Conservation (phyloP, 805 yeast genomes). For the Komagataella phaffii region DNA sequence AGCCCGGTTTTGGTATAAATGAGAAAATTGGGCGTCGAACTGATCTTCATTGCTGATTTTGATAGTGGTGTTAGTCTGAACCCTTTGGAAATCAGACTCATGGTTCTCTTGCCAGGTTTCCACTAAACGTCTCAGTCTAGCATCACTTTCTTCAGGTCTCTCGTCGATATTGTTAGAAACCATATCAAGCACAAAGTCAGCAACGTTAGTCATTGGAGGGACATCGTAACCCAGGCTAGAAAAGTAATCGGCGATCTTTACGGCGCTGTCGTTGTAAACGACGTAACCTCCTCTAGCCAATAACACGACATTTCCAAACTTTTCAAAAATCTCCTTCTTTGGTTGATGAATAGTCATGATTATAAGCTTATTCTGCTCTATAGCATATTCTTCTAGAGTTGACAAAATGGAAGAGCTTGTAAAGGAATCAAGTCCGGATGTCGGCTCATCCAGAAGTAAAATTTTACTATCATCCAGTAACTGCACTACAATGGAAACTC, state of each 20-base stretch:
- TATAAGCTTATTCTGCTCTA: slow-evolving; percentile 38
- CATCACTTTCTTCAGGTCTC: slow-evolving; percentile 9
- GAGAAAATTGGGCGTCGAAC: slow-evolving; percentile 8
- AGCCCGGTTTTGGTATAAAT: slow-evolving; percentile 5
- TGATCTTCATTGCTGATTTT: neutral
- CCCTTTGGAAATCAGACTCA: slow-evolving; percentile 15
- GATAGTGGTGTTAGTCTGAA: neutral
- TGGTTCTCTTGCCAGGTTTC: slow-evolving; percentile 18
- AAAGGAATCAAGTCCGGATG: slow-evolving; percentile 66
- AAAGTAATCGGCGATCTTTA: slow-evolving; percentile 30
- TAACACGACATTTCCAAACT: slow-evolving; percentile 49
- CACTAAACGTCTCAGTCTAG: slow-evolving; percentile 20
- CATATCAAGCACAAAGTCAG: slow-evolving; percentile 54
- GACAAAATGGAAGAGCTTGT: slow-evolving; percentile 49
- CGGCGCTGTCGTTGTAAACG: slow-evolving; percentile 43
- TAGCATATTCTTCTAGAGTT: slow-evolving; percentile 38
- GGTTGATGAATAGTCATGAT: slow-evolving; percentile 72
- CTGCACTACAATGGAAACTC: slow-evolving; percentile 66
- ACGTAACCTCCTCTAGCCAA: slow-evolving; percentile 53
- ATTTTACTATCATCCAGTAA: slow-evolving; percentile 51
- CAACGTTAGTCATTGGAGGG: slow-evolving; percentile 46
- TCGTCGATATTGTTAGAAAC: slow-evolving; percentile 24
- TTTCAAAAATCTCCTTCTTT: slow-evolving; percentile 43
- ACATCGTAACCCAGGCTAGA: slow-evolving; percentile 28
- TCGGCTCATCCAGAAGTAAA: slow-evolving; percentile 64